phyloP scores from a whole-genome alignment of 495 filamentous ascomycete species.

The Bathelium albidoporum region DNA sequence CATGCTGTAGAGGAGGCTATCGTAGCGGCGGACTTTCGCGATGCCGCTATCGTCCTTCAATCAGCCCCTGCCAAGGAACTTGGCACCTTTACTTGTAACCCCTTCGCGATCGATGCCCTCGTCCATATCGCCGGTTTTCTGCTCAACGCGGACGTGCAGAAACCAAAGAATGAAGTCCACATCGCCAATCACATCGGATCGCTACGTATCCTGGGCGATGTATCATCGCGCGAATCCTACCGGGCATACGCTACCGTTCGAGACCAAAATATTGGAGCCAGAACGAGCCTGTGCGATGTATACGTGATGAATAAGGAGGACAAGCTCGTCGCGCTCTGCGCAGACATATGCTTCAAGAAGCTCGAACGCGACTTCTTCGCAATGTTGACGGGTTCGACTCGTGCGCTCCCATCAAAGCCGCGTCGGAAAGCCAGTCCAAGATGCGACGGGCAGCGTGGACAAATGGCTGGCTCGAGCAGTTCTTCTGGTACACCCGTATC shows the following conservation, averaged over 20 bases:
- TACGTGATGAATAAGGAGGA: conserved; percentile 10
- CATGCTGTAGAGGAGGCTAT: conserved; percentile 15
- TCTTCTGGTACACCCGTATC: conserved; percentile 7
- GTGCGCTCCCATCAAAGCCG: conserved; percentile 5
- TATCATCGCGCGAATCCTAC: conserved; percentile 8
- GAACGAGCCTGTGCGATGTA: conserved; percentile 12
- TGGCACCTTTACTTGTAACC: conserved; percentile 16
- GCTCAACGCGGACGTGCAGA: conserved; percentile 16
- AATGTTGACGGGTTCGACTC: conserved; percentile 12
- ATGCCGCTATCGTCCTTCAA: conserved; percentile 15
- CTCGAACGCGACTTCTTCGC: conserved; percentile 15
- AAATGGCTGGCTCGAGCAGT: conserved; percentile 8
- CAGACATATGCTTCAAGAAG: conserved; percentile 18
- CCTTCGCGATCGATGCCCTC: conserved; percentile 16
- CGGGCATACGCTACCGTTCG: conserved; percentile 12
- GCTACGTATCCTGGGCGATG: conserved; percentile 8
- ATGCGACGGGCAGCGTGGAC: not conserved
- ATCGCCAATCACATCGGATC: conserved; percentile 15
- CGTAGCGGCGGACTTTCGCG: conserved; percentile 13
- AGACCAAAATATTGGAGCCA: conserved; percentile 7
- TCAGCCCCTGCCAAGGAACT: not conserved
- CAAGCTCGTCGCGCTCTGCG: conserved; percentile 13
- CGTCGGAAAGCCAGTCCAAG: not conserved
- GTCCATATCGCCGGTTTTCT: conserved; percentile 22
- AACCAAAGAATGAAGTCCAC: conserved; percentile 13